Percentiles rank a stretch among this genome's conserved stretches.
Evolutionary conservation across 2,329 filamentous ascomycete genomes (phyloP).

Genomic region (Calycina marina): DNA sequence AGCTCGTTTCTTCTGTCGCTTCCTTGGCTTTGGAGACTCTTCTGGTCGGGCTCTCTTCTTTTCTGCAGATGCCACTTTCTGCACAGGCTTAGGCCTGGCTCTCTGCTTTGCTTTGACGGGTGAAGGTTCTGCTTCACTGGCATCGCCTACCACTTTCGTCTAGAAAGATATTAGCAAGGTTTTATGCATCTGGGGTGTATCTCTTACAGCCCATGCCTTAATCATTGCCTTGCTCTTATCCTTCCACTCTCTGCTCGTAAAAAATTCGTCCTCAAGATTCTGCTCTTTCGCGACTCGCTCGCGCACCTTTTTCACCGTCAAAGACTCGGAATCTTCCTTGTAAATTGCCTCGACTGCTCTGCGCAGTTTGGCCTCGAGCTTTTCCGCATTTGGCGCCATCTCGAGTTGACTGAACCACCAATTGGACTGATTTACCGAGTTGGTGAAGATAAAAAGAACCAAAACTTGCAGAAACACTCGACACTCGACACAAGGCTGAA

Average conservation of each 20-base stretch:
- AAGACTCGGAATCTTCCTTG: conserved; percentile 22
- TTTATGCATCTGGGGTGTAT: no score
- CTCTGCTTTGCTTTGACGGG: conserved; percentile 4
- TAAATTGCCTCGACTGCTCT: conserved; percentile 5
- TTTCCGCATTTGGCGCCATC: neutral
- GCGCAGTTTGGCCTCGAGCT: conserved; percentile 1
- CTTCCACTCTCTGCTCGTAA: conserved; percentile 38
- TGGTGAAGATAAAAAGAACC: no score
- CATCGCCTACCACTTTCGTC: conserved; percentile 7
- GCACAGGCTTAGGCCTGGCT: conserved; percentile 36
- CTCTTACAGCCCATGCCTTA: conserved; percentile 35
- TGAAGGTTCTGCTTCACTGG: conserved; percentile 7
- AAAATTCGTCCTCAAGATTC: conserved; percentile 34
- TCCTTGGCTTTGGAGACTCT: conserved; percentile 23
- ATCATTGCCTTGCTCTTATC: conserved; percentile 42
- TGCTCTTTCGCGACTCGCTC: conserved; percentile 34
- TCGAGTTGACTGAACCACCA: no score
- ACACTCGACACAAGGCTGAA: no score
- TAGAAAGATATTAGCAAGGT: conserved; percentile 3
- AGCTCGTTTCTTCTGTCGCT: conserved; percentile 20
- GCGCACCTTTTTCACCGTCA: conserved; percentile 44
- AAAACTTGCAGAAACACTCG: no score
- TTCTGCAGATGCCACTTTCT: conserved; percentile 13
- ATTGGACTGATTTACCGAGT: no score
- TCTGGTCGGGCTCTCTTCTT: conserved; percentile 26